Evolutionary conservation across 495 filamentous ascomycete genomes (phyloP).

Genomic region (Daldinia grandis): DNA sequence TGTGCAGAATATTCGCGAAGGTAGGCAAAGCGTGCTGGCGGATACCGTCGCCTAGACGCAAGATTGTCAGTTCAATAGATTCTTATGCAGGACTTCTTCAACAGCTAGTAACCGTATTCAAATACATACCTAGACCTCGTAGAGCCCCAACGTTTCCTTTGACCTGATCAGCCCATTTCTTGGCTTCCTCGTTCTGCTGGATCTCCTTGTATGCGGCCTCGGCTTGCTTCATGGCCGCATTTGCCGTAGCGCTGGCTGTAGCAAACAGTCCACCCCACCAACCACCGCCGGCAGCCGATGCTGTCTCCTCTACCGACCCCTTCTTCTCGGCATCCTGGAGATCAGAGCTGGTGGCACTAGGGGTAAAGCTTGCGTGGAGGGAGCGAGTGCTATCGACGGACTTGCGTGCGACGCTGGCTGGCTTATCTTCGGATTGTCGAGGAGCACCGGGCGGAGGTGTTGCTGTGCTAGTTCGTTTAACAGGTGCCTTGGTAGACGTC

Average conservation of each 20-base stretch:
- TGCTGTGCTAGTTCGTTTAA: slow-evolving; percentile 64
- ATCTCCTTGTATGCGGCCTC: slow-evolving; percentile 94
- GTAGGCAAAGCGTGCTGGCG: slow-evolving; percentile 89
- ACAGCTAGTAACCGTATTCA: background rate
- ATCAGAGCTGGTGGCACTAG: slow-evolving; percentile 60
- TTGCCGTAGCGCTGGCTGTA: slow-evolving; percentile 68
- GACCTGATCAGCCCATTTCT: slow-evolving; percentile 94
- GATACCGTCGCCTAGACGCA: slow-evolving; percentile 79
- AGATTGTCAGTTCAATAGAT: slow-evolving; percentile 28
- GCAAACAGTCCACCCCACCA: slow-evolving; percentile 92
- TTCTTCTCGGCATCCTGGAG: slow-evolving; percentile 63
- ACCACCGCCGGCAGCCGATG: slow-evolving; percentile 63
- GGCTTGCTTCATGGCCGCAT: slow-evolving; percentile 91
- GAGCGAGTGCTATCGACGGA: slow-evolving; percentile 77
- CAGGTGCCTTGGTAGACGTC: slow-evolving; percentile 60
- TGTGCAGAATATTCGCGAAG: slow-evolving; percentile 92
- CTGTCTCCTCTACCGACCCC: slow-evolving; percentile 48
- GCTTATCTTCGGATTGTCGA: slow-evolving; percentile 65
- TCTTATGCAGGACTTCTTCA: background rate
- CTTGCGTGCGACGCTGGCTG: slow-evolving; percentile 61
- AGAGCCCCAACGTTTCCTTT: slow-evolving; percentile 89
- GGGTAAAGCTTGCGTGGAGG: slow-evolving; percentile 67
- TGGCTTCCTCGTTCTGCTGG: slow-evolving; percentile 94
- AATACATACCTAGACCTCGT: slow-evolving; percentile 74
- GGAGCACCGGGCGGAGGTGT: slow-evolving; percentile 64